Evolutionary conservation across 192 early-diverging fungal species (phyloP).

Genomic region (Coemansia sp.): DNA sequence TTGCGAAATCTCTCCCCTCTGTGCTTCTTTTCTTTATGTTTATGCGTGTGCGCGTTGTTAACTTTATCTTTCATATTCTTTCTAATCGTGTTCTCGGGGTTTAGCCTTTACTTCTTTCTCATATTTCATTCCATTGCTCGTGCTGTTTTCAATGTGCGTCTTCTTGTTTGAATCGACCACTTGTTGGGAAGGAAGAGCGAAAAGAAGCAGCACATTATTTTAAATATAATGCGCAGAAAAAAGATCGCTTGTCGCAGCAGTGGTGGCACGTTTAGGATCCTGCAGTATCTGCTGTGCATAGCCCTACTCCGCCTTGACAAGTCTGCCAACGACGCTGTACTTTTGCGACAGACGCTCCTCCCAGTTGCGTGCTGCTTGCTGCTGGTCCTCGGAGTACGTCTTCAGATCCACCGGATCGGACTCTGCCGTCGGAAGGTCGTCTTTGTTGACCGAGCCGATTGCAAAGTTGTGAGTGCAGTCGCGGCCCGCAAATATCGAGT

Average conservation of each 20-base stretch:
- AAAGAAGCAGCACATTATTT: too few species aligned
- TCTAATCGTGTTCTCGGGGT: background rate
- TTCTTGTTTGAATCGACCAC: background rate
- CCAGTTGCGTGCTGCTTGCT: constrained; percentile 68
- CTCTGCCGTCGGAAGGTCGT: constrained; percentile 58
- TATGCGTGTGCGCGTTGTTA: constrained; percentile 2
- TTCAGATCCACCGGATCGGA: constrained; percentile 70
- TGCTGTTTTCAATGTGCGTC: background rate
- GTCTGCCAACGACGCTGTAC: constrained; percentile 64
- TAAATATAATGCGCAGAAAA: too few species aligned
- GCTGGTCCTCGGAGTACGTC: constrained; percentile 66
- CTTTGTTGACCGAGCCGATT: constrained; percentile 76
- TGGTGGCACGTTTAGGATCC: too few species aligned
- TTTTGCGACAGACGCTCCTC: constrained; percentile 70
- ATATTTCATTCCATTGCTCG: background rate
- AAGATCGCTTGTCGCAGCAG: too few species aligned
- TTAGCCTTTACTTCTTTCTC: background rate
- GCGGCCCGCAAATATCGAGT: constrained; percentile 87
- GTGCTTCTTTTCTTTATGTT: constrained; percentile 13
- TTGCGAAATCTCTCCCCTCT: background rate
- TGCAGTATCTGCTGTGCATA: background rate
- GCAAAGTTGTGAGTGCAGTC: constrained; percentile 87
- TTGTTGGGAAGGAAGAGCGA: background rate
- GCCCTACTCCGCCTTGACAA: constrained; percentile 44
- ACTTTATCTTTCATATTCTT: constrained; percentile 2